Base-by-base conservation (phyloP, 1,139 yeast genomes). In the Blastobotrys aristatus region DNA sequence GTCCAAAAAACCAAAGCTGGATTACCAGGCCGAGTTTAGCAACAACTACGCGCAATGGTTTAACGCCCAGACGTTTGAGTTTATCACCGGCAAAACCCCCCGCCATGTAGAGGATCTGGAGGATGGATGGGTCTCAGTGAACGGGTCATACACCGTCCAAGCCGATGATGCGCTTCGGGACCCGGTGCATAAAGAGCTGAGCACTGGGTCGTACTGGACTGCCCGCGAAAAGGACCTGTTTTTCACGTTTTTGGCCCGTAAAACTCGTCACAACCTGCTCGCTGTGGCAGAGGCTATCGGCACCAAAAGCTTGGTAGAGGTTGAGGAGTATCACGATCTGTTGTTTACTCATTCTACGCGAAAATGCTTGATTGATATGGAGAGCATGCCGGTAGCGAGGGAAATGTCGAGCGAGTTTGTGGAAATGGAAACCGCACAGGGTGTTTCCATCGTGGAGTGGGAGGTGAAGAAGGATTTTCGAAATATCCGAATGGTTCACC, bases 381-480 rank as follows among this genome's bases (percentile, higher is more conserved):
- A 62, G 21, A 76, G 76, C 2, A 61, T 80, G 24, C 85, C 85
- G 1, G 66, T 70, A 1, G 76, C 82, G 1, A 65, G 66, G 52
- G 87, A 81, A 58, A 73, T 80, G 74, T 71, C 75, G 50, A 69
- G 68, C 17, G 64, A 65, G 18, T 79, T 75, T 62, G 59, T 76
- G 1, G 60, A 61, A 11, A 64, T 75, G 61, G 86, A 80, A 57
- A 76, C 76, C 37, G 59, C 61, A 5, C 80, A 76, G 52, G 68
- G 73, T 20, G 55, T 51, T 2, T 35, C 16, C 2, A 26, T 46
- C 4, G 29, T 26, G 8, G 47, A 42, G 13, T 35, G 17, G 3
- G 48, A 32, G 22, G 37, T 27, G 7, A 36, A 24, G 40, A 13
- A 40, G 37, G 33, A 29, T 13, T 8, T 2, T 5, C 2, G 10